Conservation (phyloP, 2,329 filamentous ascomycete genomes). For the Nakataea oryzae region DNA sequence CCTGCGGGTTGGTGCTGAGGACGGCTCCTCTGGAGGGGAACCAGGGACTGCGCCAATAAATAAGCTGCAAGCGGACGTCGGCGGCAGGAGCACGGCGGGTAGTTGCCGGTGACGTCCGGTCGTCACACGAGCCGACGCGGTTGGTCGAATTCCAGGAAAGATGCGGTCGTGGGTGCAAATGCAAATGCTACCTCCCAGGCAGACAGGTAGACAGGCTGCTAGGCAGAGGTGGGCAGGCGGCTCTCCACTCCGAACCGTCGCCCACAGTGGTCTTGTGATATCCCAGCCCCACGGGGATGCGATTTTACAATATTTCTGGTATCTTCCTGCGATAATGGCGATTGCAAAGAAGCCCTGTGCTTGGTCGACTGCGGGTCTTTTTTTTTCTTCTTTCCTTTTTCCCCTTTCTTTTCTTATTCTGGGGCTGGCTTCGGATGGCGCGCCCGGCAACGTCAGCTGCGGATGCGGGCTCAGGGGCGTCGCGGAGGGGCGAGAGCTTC, state of each 20-base stretch:
- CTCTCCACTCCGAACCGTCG: not conserved
- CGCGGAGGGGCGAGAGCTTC: not conserved
- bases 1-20: not conserved
- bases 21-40: not conserved
- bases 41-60: not conserved
- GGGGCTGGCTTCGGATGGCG: not conserved
- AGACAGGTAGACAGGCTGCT: not conserved
- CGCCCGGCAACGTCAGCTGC: slow-evolving; percentile 13
- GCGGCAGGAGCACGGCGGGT: not conserved
- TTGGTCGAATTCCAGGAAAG: not conserved
- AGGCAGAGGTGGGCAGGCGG: not conserved
- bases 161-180: not conserved
- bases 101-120: not conserved
- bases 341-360: not conserved
- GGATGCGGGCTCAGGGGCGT: slow-evolving; percentile 7
- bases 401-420: too few species aligned
- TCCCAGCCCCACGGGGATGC: not conserved
- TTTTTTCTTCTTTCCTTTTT: too few species aligned
- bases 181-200: not conserved
- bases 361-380: not conserved
- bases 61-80: not conserved
- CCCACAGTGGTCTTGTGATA: not conserved
- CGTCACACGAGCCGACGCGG: not conserved
- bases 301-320: not conserved
- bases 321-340: not conserved